Base-by-base conservation (phyloP, 2,329 filamentous ascomycete species). In the Dryadomyces sulphureus region DNA sequence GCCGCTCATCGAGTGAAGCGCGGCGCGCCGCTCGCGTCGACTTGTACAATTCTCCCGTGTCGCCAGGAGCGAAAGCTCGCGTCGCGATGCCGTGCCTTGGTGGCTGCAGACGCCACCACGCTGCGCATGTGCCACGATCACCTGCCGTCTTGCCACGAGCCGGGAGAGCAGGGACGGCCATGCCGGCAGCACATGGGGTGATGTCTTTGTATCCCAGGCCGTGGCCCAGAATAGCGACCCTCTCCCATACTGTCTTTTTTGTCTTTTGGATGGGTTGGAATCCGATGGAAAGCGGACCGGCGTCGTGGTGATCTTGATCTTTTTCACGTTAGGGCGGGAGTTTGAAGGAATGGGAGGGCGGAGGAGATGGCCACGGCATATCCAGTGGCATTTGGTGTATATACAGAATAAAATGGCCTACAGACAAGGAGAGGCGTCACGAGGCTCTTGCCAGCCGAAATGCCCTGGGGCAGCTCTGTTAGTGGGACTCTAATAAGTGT, bases 1-100 rank as follows among this genome's bases (percentile, higher is more conserved):
- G 58, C 75, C 75, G 46, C 65, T 79, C 45, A 81, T 81, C 49
- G 77, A 81, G 59, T 81, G 49, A 54, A 11, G 17, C n/a, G 22
- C 14, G 22, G 27, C 27, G 3, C 6, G 11, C 27, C 9, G 16
- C 9, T 32, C 27, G 11, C 27, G n/a, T n/a, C 27, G 27, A 4
- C 27, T 30, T 30, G 25, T 12, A 30, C 25, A 7, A 7, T 30
- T 30, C 3, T 19, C 16, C 11, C 34, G n/a, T 35, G 12, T 36
- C 11, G n/a, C 17, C 12, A 30, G 27, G 16, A 32, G 16, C 4
- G 9, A 14, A 5, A 32, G 27, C 27, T 14, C 7, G 27, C 25
- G 25, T 14, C 27, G 27, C 4, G 27, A 32, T 32, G 27, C 27
- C 27, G 27, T 32, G 27, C 27, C 16, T 32, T 14, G 16, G 27